phyloP scores from a whole-genome alignment of 139 green algal species.

The Chlorella vulgaris region DNA sequence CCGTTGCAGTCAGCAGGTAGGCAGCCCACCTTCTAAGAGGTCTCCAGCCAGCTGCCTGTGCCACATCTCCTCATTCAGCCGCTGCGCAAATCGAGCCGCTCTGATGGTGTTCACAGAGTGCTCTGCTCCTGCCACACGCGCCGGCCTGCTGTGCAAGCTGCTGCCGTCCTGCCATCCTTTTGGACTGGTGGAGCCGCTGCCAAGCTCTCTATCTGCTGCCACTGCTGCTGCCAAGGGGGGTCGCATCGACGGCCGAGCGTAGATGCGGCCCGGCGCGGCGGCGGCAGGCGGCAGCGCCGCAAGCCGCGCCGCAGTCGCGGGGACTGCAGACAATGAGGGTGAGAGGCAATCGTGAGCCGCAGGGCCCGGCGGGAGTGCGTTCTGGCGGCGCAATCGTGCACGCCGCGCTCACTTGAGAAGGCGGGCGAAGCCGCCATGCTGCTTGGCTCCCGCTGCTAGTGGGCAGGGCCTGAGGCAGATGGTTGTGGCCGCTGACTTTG shows the following conservation, averaged over 20 bases:
- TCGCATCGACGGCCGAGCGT: neutral
- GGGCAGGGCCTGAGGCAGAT: too few relatives aligned
- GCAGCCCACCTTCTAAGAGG: conserved; percentile 1
- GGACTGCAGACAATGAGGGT: neutral
- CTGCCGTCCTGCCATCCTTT: neutral
- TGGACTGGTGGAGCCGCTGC: neutral
- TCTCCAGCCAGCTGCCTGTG: conserved; percentile 6
- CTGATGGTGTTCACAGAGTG: neutral
- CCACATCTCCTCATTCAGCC: conserved; percentile 26
- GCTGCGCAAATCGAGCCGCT: conserved; percentile 12
- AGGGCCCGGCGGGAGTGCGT: neutral
- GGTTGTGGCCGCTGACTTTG: too few relatives aligned
- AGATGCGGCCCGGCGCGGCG: neutral
- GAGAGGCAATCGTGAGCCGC: neutral
- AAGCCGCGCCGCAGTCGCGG: neutral
- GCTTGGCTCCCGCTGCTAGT: too few relatives aligned
- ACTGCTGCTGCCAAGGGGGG: neutral
- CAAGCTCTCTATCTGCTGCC: conserved; percentile 1
- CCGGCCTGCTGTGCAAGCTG: neutral
- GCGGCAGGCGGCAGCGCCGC: neutral
- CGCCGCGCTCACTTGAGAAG: neutral
- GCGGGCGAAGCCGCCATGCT: too few relatives aligned
- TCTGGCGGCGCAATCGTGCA: neutral
- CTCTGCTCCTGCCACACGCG: neutral
- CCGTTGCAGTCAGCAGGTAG: too few relatives aligned